These are phyloP conservation scores for Aureobasidium vineae DNA, from an alignment of 2,329 filamentous ascomycete genomes.

Conservation along the genomic window DNA sequence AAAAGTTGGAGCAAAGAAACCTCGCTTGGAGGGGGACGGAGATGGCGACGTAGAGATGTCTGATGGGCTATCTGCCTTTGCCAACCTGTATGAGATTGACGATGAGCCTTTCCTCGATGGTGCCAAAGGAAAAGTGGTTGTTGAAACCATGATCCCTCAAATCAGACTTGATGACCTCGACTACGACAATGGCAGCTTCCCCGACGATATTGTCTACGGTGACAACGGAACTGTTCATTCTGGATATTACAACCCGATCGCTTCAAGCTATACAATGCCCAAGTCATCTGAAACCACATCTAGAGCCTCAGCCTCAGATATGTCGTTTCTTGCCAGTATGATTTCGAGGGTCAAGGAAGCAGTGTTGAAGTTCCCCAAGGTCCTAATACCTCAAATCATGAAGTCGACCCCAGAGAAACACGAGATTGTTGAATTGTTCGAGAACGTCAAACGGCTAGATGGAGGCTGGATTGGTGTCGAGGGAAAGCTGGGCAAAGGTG, in stretches of 20 bases:
- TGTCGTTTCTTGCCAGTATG: no score
- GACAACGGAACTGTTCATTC: neutral
- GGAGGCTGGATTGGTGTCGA: conserved; percentile 4
- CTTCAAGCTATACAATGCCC: neutral
- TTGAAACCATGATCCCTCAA: neutral
- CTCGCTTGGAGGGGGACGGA: neutral
- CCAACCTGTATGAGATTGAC: neutral
- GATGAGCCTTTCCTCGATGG: neutral
- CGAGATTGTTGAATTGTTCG: neutral
- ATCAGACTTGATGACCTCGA: neutral
- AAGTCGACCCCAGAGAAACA: neutral
- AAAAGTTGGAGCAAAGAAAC: neutral
- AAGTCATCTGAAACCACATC: neutral
- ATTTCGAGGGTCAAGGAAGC: neutral
- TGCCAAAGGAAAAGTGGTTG: neutral
- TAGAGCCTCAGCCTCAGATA: no score
- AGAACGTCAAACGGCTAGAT: neutral
- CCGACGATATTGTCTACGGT: neutral
- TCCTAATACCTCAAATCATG: neutral
- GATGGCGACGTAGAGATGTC: neutral
- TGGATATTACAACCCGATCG: neutral
- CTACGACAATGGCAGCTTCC: neutral
- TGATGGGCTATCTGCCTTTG: neutral
- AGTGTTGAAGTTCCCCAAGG: neutral
- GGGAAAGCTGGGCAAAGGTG: neutral